Base-by-base conservation (phyloP, 139 green algal species). In the Klebsormidium nitens region DNA sequence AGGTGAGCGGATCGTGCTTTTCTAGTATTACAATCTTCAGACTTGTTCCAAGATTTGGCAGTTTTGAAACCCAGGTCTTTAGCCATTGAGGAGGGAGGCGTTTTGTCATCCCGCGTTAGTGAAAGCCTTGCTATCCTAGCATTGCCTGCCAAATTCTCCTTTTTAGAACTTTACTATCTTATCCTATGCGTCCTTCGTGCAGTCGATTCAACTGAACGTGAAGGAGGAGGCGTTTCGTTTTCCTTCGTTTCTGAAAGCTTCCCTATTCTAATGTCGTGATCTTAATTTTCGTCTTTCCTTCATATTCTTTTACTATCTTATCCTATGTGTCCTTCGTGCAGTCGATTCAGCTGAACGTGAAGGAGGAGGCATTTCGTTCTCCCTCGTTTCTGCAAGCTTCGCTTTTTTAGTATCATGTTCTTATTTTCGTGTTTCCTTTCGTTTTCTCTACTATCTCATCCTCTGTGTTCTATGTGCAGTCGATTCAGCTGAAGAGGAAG, bases 401-500 rank as follows among this genome's bases (percentile, higher is more conserved):
- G 58, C 40, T 32, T 19, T 56, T n/a, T 67, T n/a, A n/a, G n/a
- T n/a, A 19, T 23, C 19, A n/a, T 26, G 58, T 59, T 17, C 37
- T 8, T 49, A n/a, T 32, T 59, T 14, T 36, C 8, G n/a, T n/a
- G n/a, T n/a, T n/a, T n/a, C n/a, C 32, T 8, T 11, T 28, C 32
- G 4, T 28, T 29, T n/a, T n/a, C n/a, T n/a, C n/a, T n/a, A n/a
- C n/a, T n/a, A n/a, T n/a, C n/a, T n/a, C n/a, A n/a, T n/a, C n/a
- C n/a, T n/a, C n/a, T n/a, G n/a, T n/a, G n/a, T n/a, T n/a, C n/a
- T n/a, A n/a, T n/a, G n/a, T n/a, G 52, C 52, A 71, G 69, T 36
- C 34, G 29, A 75, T 77, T 32, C 62, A 77, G 56, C 46, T 82
- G 76, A 71, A 75, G 34, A 47, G 77, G 28, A 40, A 83, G 28